Percentiles rank a stretch among this genome's conserved stretches.
phyloP scores from a whole-genome alignment of 2,329 filamentous ascomycete species.

The Blastomyces percursus region DNA sequence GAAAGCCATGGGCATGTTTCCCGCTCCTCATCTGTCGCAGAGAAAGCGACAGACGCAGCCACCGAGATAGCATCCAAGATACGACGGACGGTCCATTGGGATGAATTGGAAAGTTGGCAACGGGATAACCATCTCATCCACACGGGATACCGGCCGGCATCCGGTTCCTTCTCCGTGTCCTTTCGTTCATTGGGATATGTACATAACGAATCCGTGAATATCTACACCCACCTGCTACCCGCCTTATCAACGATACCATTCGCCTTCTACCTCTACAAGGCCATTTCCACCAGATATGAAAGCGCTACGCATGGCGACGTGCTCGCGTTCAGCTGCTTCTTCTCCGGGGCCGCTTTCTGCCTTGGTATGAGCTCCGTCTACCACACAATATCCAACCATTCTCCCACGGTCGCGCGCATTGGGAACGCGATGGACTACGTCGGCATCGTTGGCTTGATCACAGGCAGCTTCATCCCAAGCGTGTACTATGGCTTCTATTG shows the following conservation, averaged over 20 bases:
- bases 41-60: background rate
- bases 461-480: conserved; percentile 80
- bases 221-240: conserved; percentile 61
- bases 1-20: background rate
- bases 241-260: conserved; percentile 47
- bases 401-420: conserved; percentile 61
- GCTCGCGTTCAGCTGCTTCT: conserved; percentile 67
- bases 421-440: conserved; percentile 93
- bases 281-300: conserved; percentile 55
- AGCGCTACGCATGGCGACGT: conserved; percentile 53
- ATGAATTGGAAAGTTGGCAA: conserved; percentile 44
- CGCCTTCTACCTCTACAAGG: conserved; percentile 44
- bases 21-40: background rate
- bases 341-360: conserved; percentile 60
- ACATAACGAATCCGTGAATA: conserved; percentile 61
- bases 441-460: conserved; percentile 83
- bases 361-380: conserved; percentile 75
- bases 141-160: conserved; percentile 53
- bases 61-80: conserved; percentile 10
- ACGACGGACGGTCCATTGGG: conserved; percentile 36
- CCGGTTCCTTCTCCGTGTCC: conserved; percentile 50
- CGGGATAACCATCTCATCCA: conserved; percentile 60
- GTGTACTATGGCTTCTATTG: conserved; percentile 80
- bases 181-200: conserved; percentile 50
- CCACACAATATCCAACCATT: conserved; percentile 80